Base-by-base conservation (phyloP, 352 stramenopile species). In the Phytophthora multivora region DNA sequence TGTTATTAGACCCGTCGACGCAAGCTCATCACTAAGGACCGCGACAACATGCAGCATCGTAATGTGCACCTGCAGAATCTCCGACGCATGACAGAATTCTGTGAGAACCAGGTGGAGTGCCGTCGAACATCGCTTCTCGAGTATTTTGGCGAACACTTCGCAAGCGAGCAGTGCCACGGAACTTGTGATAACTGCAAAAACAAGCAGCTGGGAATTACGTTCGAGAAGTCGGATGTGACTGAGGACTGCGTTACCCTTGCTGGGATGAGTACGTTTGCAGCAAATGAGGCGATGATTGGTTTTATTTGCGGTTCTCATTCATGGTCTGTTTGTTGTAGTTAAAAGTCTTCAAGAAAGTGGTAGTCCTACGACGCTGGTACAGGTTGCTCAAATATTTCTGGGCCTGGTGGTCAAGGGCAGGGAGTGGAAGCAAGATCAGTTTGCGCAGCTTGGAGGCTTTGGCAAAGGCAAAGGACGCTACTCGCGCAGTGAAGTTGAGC, bases 131-230 rank as follows among this genome's bases (percentile, higher is more conserved):
- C 80, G 19, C 60, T 96, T 28, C 63, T 96, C 8, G 88, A 94
- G 65, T 96, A 95, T 60, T 96, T 96, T 67, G 88, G 88, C n/a
- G 88, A 96, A 45, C 86, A 96, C 59, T 96, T 96, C 68, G 80
- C 74, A 1, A 89, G 71, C 33, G 74, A 81, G 5, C 66, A 88
- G 30, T 96, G 88, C 47, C 73, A 83, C 21, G 63, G 76, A 54
- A 96, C 88, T 28, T 96, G 88, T 38, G 88, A 96, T 59, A 96
- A 96, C 51, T 96, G 88, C 79, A 95, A 93, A 50, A 93, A 89
- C 60, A 84, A 83, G 25, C 67, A 77, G 5, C 69, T 83, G 23
- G 86, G 85, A 7, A 59, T 90, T 3, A 62, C 76, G 10, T 83
- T 88, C 30, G 85, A 94, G 47, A 89, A 93, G 59, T 75, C 70